These are phyloP conservation scores for Sapria himalayana DNA, from an alignment of 345 rosid genomes.

Conservation along the genomic window DNA sequence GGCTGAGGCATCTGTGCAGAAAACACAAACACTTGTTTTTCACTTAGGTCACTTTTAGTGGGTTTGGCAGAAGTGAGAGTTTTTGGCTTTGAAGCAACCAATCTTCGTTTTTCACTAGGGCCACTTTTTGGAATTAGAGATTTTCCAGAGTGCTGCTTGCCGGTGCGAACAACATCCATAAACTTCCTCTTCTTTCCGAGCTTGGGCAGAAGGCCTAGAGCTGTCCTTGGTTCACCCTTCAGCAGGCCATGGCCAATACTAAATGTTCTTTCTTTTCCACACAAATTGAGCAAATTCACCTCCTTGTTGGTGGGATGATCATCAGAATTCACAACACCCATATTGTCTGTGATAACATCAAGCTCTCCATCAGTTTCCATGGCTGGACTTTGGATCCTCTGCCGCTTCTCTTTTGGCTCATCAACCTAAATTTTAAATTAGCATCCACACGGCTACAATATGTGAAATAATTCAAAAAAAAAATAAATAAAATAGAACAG, in stretches of 20 bases:
- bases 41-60: slow-evolving; percentile 31
- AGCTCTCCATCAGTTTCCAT: slow-evolving; percentile 26
- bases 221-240: slow-evolving; percentile 60
- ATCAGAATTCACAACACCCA: slow-evolving; percentile 14
- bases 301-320: slow-evolving; percentile 34
- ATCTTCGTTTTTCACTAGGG: slow-evolving; percentile 25
- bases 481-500: no score
- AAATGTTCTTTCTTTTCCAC: slow-evolving; percentile 38
- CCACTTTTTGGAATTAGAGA: slow-evolving; percentile 20
- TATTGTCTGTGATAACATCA: slow-evolving; percentile 20
- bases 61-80: slow-evolving; percentile 39
- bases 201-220: slow-evolving; percentile 85
- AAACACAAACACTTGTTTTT: slow-evolving; percentile 24
- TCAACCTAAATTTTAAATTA: slow-evolving; percentile 47
- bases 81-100: slow-evolving; percentile 46
- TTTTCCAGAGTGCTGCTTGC: slow-evolving; percentile 71
- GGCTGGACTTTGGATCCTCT: slow-evolving; percentile 24
- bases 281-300: slow-evolving; percentile 24
- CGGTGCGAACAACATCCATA: slow-evolving; percentile 98
- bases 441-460: no score
- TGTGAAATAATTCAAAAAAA: no score
- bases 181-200: slow-evolving; percentile 96
- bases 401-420: slow-evolving; percentile 64
- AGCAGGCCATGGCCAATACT: slow-evolving; percentile 66
- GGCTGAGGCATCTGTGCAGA: no score